A percentile compares a stretch with the other conserved stretches of the same genome.
These are phyloP conservation scores for Tuber aestivum DNA, from an alignment of 495 filamentous ascomycete species.

Conservation along the genomic window DNA sequence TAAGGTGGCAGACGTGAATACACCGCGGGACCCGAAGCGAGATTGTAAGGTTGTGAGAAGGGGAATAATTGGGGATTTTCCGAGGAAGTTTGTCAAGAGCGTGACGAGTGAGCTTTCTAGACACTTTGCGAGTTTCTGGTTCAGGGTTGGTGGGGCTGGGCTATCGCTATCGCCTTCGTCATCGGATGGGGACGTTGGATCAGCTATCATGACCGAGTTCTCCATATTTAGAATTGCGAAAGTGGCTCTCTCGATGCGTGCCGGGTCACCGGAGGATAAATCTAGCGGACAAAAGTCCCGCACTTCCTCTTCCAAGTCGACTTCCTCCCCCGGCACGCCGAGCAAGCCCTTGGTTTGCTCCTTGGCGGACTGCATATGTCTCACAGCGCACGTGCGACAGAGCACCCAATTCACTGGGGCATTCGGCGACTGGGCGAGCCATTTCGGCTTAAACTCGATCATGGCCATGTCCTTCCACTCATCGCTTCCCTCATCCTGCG, in stretches of 20 bases:
- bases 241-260: slow-evolving; percentile 36
- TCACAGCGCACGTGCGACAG: slow-evolving; percentile 80
- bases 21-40: slow-evolving; percentile 40
- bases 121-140: slow-evolving; percentile 32
- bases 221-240: slow-evolving; percentile 40
- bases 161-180: slow-evolving; percentile 25
- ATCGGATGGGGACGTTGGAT: slow-evolving; percentile 33
- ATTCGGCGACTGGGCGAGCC: slow-evolving; percentile 76
- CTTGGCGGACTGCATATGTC: slow-evolving; percentile 49
- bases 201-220: slow-evolving; percentile 40
- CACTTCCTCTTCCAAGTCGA: slow-evolving; percentile 27
- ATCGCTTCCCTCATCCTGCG: slow-evolving; percentile 31
- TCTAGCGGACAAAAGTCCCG: slow-evolving; percentile 55
- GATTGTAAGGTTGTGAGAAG: slow-evolving; percentile 43
- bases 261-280: slow-evolving; percentile 48
- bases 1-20: slow-evolving; percentile 37
- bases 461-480: slow-evolving; percentile 44
- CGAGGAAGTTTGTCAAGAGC: slow-evolving; percentile 41
- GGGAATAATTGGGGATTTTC: slow-evolving; percentile 36
- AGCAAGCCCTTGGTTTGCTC: slow-evolving; percentile 3
- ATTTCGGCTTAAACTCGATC: slow-evolving; percentile 90
- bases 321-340: slow-evolving; percentile 1
- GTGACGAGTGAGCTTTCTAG: slow-evolving; percentile 35
- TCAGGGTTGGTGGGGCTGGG: slow-evolving; percentile 27
- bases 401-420: slow-evolving; percentile 62